A percentile compares a stretch with the other conserved stretches of the same genome.
phyloP scores from a whole-genome alignment of 2,329 filamentous ascomycete species.

The Calonectria pseudoreteaudii region DNA sequence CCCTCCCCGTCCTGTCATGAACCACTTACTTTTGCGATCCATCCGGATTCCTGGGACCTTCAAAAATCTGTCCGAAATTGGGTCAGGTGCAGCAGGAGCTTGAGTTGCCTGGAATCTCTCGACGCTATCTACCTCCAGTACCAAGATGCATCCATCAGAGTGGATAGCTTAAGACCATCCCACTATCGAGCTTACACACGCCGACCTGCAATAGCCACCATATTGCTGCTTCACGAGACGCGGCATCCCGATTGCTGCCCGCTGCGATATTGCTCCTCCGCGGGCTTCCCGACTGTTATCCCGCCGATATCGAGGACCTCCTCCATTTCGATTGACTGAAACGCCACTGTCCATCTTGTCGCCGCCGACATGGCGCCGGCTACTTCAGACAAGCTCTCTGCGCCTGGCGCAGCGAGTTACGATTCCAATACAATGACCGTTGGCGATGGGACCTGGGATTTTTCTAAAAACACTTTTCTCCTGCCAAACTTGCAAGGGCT shows the following conservation, averaged over 20 bases:
- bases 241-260: slow-evolving; percentile 23
- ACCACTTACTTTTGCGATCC: neutral
- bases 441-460: slow-evolving; percentile 88
- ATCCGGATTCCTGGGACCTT: slow-evolving; percentile 6
- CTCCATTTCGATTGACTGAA: slow-evolving; percentile 31
- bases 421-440: slow-evolving; percentile 80
- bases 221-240: neutral
- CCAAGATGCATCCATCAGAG: slow-evolving; percentile 22
- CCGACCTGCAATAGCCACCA: neutral
- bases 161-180: slow-evolving; percentile 21
- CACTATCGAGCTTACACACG: slow-evolving; percentile 6
- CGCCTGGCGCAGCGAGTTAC: slow-evolving; percentile 79
- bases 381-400: slow-evolving; percentile 69
- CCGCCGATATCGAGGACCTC: slow-evolving; percentile 11
- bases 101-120: neutral
- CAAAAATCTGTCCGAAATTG: neutral
- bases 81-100: neutral
- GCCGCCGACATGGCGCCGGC: slow-evolving; percentile 71
- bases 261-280: neutral
- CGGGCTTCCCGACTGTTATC: neutral
- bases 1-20: slow-evolving; percentile 1
- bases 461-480: slow-evolving; percentile 80
- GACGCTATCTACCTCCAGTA: neutral
- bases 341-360: slow-evolving; percentile 42
- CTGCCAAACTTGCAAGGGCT: slow-evolving; percentile 81